Evolutionary conservation across 345 rosid genomes (phyloP), one percentile per base, ranked within the genome.

Genomic region (Eucalyptus melliodora): DNA sequence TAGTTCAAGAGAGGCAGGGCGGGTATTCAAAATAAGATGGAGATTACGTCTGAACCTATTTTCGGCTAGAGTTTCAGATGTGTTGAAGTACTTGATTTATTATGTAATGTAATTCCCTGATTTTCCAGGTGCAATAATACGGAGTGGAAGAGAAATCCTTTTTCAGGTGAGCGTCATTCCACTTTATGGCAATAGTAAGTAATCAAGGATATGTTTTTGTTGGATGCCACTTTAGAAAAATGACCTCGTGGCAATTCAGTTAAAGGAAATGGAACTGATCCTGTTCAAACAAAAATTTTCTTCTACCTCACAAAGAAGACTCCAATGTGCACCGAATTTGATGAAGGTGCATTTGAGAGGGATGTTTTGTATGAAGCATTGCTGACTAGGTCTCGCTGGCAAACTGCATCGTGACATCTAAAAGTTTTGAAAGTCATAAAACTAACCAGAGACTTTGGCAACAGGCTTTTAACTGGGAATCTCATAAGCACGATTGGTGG

Each of bases 391-490:
- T 40, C 47, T 77, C 0, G 9, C 85, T 77, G 21, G 85, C 85
- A 40, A 77, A 77, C 85, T 40, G 27, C 85, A 21, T 77, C 2
- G 2, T 40, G 85, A 77, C 30, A 40, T 40, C 47, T 37, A 77
- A 77, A 72, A 77, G 47, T 23, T 77, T 30, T 21, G 83, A 77
- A 21, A 37, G 15, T 77, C 83, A 40, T 77, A 21, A 24, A 88
- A 24, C 26, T 72, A 88, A 83, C 69, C 86, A 87, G 67, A 89
- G 86, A 56, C 91, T 89, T 90, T 51, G 72, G 82, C 69, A 37
- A 91, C 94, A 96, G 99, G 97, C 95, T 81, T 96, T 95, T 91
- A 95, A 97, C 89, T 97, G 99, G 99, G 99, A 97, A 89, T 96
- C 99, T 91, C 96, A 95, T 59, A 97, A 97, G 91, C 65, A 95